phyloP scores from a whole-genome alignment of 306 rosid species.

The Vigna radiata region DNA sequence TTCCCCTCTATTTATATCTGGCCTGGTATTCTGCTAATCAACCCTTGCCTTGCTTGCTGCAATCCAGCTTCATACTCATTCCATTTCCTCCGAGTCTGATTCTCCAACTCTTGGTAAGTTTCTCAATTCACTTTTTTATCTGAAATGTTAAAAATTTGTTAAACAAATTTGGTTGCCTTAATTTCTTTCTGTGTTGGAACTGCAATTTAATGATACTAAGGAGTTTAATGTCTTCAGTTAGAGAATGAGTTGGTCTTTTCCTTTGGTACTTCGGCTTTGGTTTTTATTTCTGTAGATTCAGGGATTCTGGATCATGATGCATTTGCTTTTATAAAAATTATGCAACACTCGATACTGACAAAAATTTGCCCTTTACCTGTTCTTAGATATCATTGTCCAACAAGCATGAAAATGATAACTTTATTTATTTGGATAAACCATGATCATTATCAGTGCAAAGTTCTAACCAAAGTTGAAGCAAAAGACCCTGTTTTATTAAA shows the following conservation, averaged over 20 bases:
- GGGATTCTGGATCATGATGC: constrained; percentile 1
- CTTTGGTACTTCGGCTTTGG: not conserved
- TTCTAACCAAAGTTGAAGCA: constrained; percentile 13
- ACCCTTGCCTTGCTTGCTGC: constrained; percentile 10
- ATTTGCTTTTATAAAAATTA: not conserved
- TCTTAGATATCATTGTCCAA: not conserved
- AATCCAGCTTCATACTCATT: constrained; percentile 16
- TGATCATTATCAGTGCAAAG: not conserved
- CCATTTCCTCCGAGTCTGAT: constrained; percentile 1
- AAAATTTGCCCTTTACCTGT: not conserved
- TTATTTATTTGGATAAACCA: not conserved
- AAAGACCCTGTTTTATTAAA: constrained; percentile 3
- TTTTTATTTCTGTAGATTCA: not conserved
- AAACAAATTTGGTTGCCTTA: constrained; percentile 28
- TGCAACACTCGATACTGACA: not conserved
- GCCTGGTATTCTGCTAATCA: not conserved
- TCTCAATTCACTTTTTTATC: constrained; percentile 15
- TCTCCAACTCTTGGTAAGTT: constrained; percentile 50
- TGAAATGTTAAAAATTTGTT: not conserved
- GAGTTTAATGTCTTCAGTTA: not conserved
- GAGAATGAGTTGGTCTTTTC: not conserved
- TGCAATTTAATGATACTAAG: not conserved
- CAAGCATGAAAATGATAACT: constrained; percentile 30
- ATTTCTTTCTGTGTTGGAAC: constrained; percentile 1
- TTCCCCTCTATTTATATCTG: constrained; percentile 3